Evolutionary conservation across 257 asterid species (phyloP).

Genomic region (Haberlea rhodopensis): DNA sequence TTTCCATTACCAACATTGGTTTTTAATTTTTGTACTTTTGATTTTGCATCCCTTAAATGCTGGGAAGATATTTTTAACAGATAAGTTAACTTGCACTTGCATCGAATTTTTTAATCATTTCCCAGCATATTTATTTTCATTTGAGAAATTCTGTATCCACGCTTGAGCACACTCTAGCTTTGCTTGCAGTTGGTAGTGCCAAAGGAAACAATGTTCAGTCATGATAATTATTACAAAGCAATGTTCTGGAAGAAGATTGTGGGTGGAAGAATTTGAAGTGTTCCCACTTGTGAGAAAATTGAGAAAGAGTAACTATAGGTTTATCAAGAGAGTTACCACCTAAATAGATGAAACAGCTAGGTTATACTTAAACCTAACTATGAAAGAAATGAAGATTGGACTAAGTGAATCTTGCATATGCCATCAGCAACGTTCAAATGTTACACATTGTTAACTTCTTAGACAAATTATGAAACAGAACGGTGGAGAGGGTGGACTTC

Average conservation of each 20-base stretch:
- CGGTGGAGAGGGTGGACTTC: too few relatives aligned
- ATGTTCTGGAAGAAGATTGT: neutral
- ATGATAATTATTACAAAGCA: neutral
- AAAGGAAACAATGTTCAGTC: neutral
- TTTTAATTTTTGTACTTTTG: slow-evolving; percentile 4
- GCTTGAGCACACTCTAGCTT: neutral
- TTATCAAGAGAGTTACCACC: neutral
- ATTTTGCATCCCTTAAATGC: slow-evolving; percentile 1
- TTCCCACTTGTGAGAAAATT: too few relatives aligned
- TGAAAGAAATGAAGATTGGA: neutral
- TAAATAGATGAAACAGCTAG: neutral
- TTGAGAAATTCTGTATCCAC: neutral
- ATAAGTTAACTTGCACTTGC: neutral
- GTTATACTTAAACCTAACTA: too few relatives aligned
- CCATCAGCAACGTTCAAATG: too few relatives aligned
- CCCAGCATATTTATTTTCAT: neutral
- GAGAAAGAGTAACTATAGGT: neutral
- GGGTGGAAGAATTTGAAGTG: neutral
- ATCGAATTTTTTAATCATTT: too few relatives aligned
- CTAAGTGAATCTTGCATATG: neutral
- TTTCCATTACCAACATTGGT: slow-evolving; percentile 9
- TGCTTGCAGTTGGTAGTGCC: neutral
- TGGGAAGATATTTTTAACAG: neutral
- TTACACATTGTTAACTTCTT: too few relatives aligned
- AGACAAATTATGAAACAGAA: too few relatives aligned